phyloP scores from a whole-genome alignment of 805 yeast genomes.

The Wickerhamomyces chaumierensis region DNA sequence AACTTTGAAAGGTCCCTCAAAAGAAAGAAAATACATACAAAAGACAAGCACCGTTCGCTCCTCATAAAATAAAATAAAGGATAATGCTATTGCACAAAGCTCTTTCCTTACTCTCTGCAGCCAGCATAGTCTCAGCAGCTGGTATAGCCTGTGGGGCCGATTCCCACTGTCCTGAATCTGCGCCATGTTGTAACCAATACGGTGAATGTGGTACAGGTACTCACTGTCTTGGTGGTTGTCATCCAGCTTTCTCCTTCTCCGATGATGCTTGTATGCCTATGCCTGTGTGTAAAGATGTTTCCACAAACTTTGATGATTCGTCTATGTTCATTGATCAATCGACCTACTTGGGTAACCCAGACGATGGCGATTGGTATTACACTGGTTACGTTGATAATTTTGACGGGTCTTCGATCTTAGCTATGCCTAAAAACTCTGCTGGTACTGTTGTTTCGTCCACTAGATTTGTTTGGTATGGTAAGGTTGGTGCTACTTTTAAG shows the following conservation, averaged over 20 bases:
- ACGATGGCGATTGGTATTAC: conserved; percentile 57
- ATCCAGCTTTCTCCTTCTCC: conserved; percentile 35
- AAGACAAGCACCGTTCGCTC: too few species aligned
- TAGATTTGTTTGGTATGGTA: conserved; percentile 81
- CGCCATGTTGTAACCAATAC: conserved; percentile 80
- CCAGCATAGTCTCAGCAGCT: conserved; percentile 1
- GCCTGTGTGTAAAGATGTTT: conserved; percentile 55
- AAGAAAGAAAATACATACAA: too few species aligned
- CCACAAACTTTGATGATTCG: conserved; percentile 29
- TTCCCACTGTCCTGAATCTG: conserved; percentile 54
- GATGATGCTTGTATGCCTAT: conserved; percentile 69
- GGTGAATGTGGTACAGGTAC: conserved; percentile 75
- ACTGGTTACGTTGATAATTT: conserved; percentile 43
- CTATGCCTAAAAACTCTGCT: conserved; percentile 65
- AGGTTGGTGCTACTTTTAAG: conserved; percentile 55
- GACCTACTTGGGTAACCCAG: conserved; percentile 52
- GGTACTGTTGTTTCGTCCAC: conserved; percentile 81
- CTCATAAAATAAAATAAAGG: too few species aligned
- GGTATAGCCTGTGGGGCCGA: conserved; percentile 43
- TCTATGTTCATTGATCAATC: conserved; percentile 16
- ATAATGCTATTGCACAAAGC: neutral
- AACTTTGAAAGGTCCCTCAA: too few species aligned
- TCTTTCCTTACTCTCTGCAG: neutral
- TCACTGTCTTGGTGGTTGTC: conserved; percentile 81
- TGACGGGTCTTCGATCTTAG: conserved; percentile 48